These are phyloP conservation scores for Ophiostoma australiae DNA, from an alignment of 2,329 filamentous ascomycete species.

Conservation along the genomic window DNA sequence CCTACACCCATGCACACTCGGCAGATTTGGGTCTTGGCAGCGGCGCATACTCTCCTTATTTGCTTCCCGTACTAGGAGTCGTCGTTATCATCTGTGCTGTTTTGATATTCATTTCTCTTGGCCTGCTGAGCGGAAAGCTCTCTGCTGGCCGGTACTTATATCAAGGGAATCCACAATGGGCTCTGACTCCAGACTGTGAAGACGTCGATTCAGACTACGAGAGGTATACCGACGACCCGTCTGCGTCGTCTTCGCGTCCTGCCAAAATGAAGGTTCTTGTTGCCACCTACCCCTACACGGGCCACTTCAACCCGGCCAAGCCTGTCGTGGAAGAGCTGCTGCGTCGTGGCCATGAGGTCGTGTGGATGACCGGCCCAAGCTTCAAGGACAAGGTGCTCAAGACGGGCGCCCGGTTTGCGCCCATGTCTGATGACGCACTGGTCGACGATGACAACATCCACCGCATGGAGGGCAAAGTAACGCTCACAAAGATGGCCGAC, in stretches of 20 bases:
- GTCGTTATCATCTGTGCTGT: slow-evolving; percentile 3
- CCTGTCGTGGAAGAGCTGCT: slow-evolving; percentile 38
- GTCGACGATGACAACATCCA: slow-evolving; percentile 26
- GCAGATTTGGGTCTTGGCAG: slow-evolving; percentile 13
- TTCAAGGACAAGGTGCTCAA: slow-evolving; percentile 35
- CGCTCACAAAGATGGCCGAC: slow-evolving; percentile 20
- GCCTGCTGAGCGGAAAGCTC: neutral
- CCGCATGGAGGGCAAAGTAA: slow-evolving; percentile 16
- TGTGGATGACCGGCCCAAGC: slow-evolving; percentile 37
- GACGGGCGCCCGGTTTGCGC: slow-evolving; percentile 35
- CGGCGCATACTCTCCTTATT: slow-evolving; percentile 10
- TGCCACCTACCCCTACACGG: slow-evolving; percentile 39
- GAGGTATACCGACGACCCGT: neutral
- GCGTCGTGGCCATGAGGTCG: slow-evolving; percentile 37
- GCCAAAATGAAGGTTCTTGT: slow-evolving; percentile 36
- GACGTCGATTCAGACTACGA: slow-evolving; percentile 1
- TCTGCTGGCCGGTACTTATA: slow-evolving; percentile 6
- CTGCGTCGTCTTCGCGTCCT: slow-evolving; percentile 1
- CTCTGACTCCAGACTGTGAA: neutral
- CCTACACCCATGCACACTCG: slow-evolving; percentile 10
- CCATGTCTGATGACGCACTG: slow-evolving; percentile 33
- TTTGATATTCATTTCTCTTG: slow-evolving; percentile 10
- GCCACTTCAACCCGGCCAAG: slow-evolving; percentile 40
- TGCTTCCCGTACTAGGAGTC: neutral
- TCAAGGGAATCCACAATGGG: slow-evolving; percentile 1